Base-by-base conservation (phyloP, 768 basidiomycete genomes). In the Pulveroboletus ravenelii region DNA sequence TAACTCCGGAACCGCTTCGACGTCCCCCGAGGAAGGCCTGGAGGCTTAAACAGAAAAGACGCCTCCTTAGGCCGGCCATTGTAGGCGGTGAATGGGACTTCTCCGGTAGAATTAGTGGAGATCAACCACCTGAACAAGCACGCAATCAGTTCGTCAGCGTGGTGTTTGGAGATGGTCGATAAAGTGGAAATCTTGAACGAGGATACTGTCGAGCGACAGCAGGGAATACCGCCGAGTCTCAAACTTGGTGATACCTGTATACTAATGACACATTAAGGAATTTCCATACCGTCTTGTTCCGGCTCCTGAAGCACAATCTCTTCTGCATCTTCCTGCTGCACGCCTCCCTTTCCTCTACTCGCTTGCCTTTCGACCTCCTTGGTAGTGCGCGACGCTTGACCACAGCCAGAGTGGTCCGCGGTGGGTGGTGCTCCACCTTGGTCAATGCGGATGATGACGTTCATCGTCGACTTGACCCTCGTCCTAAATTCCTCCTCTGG, bases 381-480 rank as follows among this genome's bases (percentile, higher is more conserved):
- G 45, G 44, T 40, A 29, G 57, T 37, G 17, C 29, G 40, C 4
- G 23, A 12, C 30, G 41, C 20, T 40, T 47, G 39, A 39, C 45
- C 52, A 32, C 38, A 38, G 23, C 41, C 34, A 45, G 47, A 15
- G n/a, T 41, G 48, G 13, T 40, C 45, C 17, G 52, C 51, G 52
- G 64, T 62, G 17, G 57, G 48, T 14, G 70, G 42, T 5, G 66
- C 74, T 54, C 78, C 71, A n/a, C 80, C 84, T 45, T 82, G 77
- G 9, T 84, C 82, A 41, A 89, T 77, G 52, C 69, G 80, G 41
- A 91, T 72, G 35, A 78, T 66, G 23, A 87, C 67, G 43, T 73
- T 75, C 32, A 91, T 71, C 14, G 80, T 80, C 14, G 87, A 89
- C 64, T 91, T 92, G 51, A 77, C 75, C 44, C 89, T 77, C 18